Conservation (phyloP, 2,329 filamentous ascomycete genomes). For the Alternaria infectoria region DNA sequence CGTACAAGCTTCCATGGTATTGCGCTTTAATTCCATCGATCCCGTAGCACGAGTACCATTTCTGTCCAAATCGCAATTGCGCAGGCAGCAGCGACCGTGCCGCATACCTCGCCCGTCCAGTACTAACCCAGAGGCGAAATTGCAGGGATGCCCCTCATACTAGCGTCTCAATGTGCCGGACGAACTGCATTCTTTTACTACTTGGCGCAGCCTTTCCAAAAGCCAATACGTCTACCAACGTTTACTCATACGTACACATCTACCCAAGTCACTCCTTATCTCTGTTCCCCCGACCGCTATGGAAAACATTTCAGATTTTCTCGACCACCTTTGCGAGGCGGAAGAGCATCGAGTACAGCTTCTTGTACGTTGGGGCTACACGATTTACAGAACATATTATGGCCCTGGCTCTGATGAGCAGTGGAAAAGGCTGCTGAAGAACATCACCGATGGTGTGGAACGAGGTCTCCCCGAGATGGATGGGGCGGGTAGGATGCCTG, state of each 20-base stretch:
- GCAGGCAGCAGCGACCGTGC: neutral
- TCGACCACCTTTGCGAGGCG: neutral
- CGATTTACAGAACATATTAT: constrained; percentile 1
- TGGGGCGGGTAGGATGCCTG: neutral
- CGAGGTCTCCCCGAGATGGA: neutral
- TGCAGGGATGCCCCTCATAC: neutral
- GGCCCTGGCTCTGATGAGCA: neutral
- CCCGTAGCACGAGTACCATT: neutral
- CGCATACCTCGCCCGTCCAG: neutral
- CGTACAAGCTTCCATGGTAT: neutral
- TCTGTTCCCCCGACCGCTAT: neutral
- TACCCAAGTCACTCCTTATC: neutral
- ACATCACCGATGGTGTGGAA: neutral
- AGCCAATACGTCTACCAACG: neutral
- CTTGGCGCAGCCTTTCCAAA: neutral
- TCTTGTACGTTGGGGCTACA: neutral
- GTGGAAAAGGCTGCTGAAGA: neutral
- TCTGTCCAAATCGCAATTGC: neutral
- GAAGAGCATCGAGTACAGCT: neutral
- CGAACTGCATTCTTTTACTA: neutral
- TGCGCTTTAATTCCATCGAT: neutral
- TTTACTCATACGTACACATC: neutral
- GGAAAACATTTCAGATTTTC: neutral
- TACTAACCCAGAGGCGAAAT: too few species aligned
- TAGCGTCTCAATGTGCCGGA: neutral